Evolutionary conservation across 306 rosid species (phyloP).

Genomic region (Sicyos baderoa): DNA sequence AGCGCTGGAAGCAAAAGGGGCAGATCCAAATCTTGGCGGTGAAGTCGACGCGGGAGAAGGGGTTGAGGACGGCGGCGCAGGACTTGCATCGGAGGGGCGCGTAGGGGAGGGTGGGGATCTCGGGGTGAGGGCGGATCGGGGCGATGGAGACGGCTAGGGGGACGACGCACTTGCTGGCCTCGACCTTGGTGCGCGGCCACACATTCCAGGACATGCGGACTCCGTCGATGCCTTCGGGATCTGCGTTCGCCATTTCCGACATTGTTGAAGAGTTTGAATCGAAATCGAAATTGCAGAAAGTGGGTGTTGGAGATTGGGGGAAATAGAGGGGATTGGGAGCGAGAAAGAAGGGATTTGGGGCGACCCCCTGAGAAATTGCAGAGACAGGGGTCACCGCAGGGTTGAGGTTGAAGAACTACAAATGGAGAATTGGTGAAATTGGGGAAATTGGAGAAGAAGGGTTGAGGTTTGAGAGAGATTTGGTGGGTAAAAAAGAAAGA

Average conservation of each 20-base stretch:
- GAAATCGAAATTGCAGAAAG: not conserved
- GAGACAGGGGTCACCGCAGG: constrained; percentile 47
- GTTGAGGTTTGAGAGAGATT: not conserved
- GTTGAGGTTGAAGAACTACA: not conserved
- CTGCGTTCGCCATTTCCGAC: constrained; percentile 88
- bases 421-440: no score
- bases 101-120: constrained; percentile 73
- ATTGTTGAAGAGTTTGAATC: constrained; percentile 20
- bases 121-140: constrained; percentile 70
- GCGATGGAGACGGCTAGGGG: constrained; percentile 80
- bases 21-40: constrained; percentile 98
- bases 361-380: no score
- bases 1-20: constrained; percentile 81
- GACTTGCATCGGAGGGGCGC: constrained; percentile 89
- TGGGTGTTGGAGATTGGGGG: constrained; percentile 17
- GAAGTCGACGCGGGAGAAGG: constrained; percentile 72
- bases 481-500: not conserved
- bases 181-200: constrained; percentile 92
- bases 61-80: constrained; percentile 67
- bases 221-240: constrained; percentile 89
- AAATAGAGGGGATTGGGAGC: constrained; percentile 15
- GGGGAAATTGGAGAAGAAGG: constrained; percentile 4
- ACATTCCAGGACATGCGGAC: constrained; percentile 94
- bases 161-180: constrained; percentile 85
- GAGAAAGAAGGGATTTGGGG: constrained; percentile 13